Conservation (phyloP, 2,329 filamentous ascomycete genomes). For the Incumbomyces lentus region DNA sequence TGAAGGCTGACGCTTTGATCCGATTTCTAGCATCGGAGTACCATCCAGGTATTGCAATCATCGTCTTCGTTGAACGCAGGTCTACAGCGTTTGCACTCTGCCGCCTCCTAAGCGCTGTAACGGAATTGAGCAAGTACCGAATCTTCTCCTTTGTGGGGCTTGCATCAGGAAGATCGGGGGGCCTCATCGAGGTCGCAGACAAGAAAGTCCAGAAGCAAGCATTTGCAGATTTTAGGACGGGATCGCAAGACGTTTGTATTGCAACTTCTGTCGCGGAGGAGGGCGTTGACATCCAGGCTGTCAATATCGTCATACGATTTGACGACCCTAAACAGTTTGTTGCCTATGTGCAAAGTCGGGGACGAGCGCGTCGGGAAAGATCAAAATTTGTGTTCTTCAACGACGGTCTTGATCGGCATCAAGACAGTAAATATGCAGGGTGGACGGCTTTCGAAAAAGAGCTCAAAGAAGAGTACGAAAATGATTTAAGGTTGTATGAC, state of each 20-base stretch:
- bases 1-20: conserved; percentile 48
- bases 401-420: conserved; percentile 20
- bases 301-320: conserved; percentile 56
- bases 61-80: conserved; percentile 59
- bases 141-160: conserved; percentile 45
- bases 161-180: conserved; percentile 33
- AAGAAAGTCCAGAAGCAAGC: conserved; percentile 38
- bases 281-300: conserved; percentile 52
- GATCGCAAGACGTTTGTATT: conserved; percentile 47
- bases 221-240: conserved; percentile 44
- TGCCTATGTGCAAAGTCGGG: conserved; percentile 55
- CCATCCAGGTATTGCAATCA: conserved; percentile 41
- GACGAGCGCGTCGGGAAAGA: conserved; percentile 48
- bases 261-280: conserved; percentile 51
- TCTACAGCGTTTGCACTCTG: conserved; percentile 51
- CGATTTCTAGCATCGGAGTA: conserved; percentile 39
- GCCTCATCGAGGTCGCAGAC: conserved; percentile 37
- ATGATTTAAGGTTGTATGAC: conserved; percentile 34
- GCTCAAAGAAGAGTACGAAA: conserved; percentile 57
- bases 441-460: conserved; percentile 60
- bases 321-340: conserved; percentile 52
- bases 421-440: conserved; percentile 29
- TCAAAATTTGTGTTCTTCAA: conserved; percentile 48
- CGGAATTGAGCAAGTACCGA: conserved; percentile 31
- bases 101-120: conserved; percentile 46